Evolutionary conservation across 768 basidiomycete genomes (phyloP), one percentile per base, ranked within the genome.

Genomic region (Agaricus subrufescens): DNA sequence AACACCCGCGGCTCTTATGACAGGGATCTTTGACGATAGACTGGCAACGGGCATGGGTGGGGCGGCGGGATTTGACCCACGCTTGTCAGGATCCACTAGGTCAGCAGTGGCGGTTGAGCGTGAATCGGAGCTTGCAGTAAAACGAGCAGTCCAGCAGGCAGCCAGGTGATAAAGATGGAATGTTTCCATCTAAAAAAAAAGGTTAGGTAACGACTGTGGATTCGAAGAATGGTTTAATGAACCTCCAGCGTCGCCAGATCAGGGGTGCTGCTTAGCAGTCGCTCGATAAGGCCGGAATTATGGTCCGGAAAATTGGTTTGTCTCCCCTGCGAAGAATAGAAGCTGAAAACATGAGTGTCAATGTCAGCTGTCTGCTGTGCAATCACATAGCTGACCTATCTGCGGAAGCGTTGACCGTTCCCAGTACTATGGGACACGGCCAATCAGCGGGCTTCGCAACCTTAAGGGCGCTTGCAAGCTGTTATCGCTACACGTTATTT

Each of bases 271-370:
- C 67, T 64, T 62, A 78, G 73, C 45, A 92, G 68, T 40, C 76
- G 68, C 48, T 81, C 75, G 50, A 91, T 81, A 53, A 92, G 77
- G 62, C 75, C 70, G 31, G 73, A 73, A 66, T 92, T 93, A 65
- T 81, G 74, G 69, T 92, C 90, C 37, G 82, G 82, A 65, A 92
- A 92, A 4, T 87, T 87, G 2, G 89, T 91, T 62, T 84, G 83
- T 60, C 91, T 79, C 45, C 91, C 91, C 71, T 92, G 91, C 11
- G 89, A 91, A 48, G 89, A 90, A 72, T 92, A 92, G 71, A 91
- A 91, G 66, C 89, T 91, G 60, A 19, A 59, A 57, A 29, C 15
- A 52, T 38, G 34, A 44, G 19, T 30, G 44, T 50, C 39, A 53
- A 25, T 38, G 25, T 19, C 43, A 38, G 50, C 46, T 53, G 29